These are phyloP conservation scores for Termitomyces titanicus DNA, from an alignment of 768 basidiomycete species.

Conservation along the genomic window DNA sequence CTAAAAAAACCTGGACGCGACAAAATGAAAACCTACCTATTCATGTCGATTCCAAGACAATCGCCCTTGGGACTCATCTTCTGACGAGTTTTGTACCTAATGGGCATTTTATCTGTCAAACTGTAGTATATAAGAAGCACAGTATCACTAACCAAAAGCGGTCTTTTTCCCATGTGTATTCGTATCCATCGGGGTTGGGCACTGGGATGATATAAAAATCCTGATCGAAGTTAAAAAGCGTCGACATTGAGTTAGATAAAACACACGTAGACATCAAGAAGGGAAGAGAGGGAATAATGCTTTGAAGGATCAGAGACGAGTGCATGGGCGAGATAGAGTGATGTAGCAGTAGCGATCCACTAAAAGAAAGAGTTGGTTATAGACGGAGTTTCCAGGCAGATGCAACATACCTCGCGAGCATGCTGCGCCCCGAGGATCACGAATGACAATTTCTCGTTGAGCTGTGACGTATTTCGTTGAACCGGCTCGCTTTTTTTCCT, in stretches of 20 bases:
- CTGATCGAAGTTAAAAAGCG: constrained; percentile 20
- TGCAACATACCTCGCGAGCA: constrained; percentile 60
- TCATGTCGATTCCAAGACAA: constrained; percentile 77
- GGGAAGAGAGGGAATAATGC: constrained; percentile 37
- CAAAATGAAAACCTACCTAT: constrained; percentile 41
- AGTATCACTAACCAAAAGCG: constrained; percentile 50
- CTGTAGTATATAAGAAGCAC: background rate
- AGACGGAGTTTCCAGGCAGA: background rate
- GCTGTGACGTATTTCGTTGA: background rate
- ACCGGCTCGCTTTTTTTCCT: constrained; percentile 3
- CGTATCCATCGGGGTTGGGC: constrained; percentile 72
- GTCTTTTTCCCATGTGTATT: constrained; percentile 67
- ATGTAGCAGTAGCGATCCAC: constrained; percentile 80
- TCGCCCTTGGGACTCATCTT: constrained; percentile 40
- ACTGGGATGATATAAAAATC: constrained; percentile 67
- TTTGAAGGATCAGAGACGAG: constrained; percentile 51
- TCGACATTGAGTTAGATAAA: constrained; percentile 1
- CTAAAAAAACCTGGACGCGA: background rate
- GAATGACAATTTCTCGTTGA: constrained; percentile 1
- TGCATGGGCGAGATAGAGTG: constrained; percentile 71
- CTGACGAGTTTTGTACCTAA: constrained; percentile 71
- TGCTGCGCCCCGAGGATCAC: constrained; percentile 48
- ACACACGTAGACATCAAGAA: constrained; percentile 55
- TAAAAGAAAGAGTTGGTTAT: constrained; percentile 20
- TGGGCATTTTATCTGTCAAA: background rate